A percentile compares a stretch with the other conserved stretches of the same genome.
Conservation (phyloP, 495 filamentous ascomycete species). For the Pseudotulostoma volvatum region DNA sequence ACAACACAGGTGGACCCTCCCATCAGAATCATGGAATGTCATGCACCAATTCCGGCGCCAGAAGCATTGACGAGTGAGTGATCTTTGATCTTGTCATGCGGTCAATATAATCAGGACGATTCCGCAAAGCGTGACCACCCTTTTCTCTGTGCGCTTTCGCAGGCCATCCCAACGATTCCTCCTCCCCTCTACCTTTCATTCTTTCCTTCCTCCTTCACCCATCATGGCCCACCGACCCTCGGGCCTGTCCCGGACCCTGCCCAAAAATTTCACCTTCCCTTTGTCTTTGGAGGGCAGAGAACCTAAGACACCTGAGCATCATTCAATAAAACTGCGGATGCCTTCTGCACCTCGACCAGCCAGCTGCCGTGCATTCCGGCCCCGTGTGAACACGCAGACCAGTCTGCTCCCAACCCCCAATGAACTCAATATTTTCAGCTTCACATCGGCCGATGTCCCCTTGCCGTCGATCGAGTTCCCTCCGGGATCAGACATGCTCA, state of each 20-base stretch:
- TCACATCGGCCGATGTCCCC: conserved; percentile 25
- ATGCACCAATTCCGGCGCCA: no score
- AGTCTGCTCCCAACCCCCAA: conserved; percentile 24
- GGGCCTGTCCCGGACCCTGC: conserved; percentile 45
- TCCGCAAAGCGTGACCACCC: no score
- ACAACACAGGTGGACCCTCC: no score
- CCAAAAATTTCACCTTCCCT: conserved; percentile 48
- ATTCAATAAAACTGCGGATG: conserved; percentile 23
- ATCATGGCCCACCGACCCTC: conserved; percentile 34
- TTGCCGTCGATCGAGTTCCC: conserved; percentile 47
- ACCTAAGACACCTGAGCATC: conserved; percentile 43
- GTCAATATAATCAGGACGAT: no score
- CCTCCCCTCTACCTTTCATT: conserved; percentile 4
- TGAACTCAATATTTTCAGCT: conserved; percentile 16
- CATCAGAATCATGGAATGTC: no score
- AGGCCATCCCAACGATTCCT: conserved; percentile 1
- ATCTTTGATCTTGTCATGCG: no score
- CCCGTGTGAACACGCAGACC: conserved; percentile 30
- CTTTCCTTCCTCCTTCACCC: conserved; percentile 5
- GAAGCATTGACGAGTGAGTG: no score
- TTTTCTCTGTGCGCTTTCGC: neutral
- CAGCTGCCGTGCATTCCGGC: conserved; percentile 30
- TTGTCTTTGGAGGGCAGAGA: conserved; percentile 30
- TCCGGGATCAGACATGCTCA: conserved; percentile 8
- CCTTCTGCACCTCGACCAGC: conserved; percentile 37